Base-by-base conservation (phyloP, 495 filamentous ascomycete genomes). In the Talaromyces wortmannii region DNA sequence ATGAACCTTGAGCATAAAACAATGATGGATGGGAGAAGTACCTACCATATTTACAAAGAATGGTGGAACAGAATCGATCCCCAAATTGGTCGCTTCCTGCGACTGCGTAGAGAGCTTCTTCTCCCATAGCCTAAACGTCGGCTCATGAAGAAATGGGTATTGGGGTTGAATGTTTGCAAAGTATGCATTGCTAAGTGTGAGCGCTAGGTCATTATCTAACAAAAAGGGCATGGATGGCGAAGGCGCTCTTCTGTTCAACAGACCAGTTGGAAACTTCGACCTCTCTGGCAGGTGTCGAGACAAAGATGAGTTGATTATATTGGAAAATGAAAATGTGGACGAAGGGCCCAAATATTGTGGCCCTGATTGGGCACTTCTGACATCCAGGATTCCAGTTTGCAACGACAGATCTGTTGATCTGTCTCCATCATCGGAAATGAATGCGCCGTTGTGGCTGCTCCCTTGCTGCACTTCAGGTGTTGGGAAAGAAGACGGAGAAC, bases 81-180 rank as follows among this genome's bases (percentile, higher is more conserved):
- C 15, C n/a, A 17, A 16, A 15, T 46, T 23, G 16, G 44, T 12
- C 7, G 15, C 44, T 15, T 15, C 44, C 11, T 46, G 44, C 15
- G 44, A 23, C 44, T 46, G 44, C 44, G 7, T 46, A 46, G 44
- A 10, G 15, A 46, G 44, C 17, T 12, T 46, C 44, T 46, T 23
- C 15, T 46, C 44, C 44, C 44, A 46, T 13, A 46, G 44, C 32
- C 52, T 18, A 44, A 62, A 62, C 2, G 60, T 62, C 31, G 60
- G 60, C 43, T 55, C 45, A 44, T 62, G 60, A 16, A 62, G 36
- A 48, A 62, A 62, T 7, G 60, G 60, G 33, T 62, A 62, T 18
- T 62, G 57, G 3, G 53, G 50, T 36, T 62, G 57, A 23, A 62
- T 52, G 42, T 59, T 56, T 18, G 31, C n/a, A 47, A 62, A 62